A percentile compares a stretch with the other conserved stretches of the same genome.
Evolutionary conservation across 2,329 filamentous ascomycete genomes (phyloP).

Genomic region (Fusarium udum): DNA sequence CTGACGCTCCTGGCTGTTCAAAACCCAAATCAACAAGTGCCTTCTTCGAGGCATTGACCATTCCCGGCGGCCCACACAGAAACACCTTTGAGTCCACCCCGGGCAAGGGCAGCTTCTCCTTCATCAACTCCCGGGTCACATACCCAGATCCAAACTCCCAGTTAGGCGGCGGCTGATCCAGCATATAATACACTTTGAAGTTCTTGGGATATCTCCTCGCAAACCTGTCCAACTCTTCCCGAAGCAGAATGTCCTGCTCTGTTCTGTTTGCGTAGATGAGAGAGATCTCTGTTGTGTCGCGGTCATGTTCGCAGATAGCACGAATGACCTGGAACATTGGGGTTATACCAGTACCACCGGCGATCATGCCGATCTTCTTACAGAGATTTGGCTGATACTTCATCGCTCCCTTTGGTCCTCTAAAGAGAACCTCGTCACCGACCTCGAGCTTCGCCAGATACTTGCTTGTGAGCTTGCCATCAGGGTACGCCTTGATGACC

Average conservation of each 20-base stretch:
- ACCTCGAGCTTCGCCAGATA: constrained; percentile 58
- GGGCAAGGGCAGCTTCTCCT: constrained; percentile 58
- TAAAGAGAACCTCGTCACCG: constrained; percentile 60
- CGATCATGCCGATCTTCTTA: constrained; percentile 64
- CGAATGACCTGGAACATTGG: constrained; percentile 65
- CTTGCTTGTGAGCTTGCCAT: constrained; percentile 58
- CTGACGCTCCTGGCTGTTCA: constrained; percentile 57
- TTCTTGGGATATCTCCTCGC: constrained; percentile 61
- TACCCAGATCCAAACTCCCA: constrained; percentile 62
- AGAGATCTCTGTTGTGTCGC: constrained; percentile 64
- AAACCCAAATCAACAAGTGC: constrained; percentile 59
- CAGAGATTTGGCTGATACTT: constrained; percentile 55
- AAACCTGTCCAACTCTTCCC: constrained; percentile 63
- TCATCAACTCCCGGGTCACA: constrained; percentile 61
- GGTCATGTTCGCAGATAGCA: constrained; percentile 68
- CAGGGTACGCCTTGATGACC: constrained; percentile 60
- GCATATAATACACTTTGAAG: constrained; percentile 64
- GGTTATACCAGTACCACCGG: constrained; percentile 53
- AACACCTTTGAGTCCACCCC: constrained; percentile 60
- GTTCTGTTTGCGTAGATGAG: constrained; percentile 68
- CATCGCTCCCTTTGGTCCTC: constrained; percentile 68
- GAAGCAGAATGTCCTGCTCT: constrained; percentile 68
- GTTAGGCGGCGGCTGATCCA: constrained; percentile 56
- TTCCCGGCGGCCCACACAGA: constrained; percentile 68
- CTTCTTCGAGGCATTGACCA: constrained; percentile 67